Percentiles rank a stretch among this genome's conserved stretches.
These are phyloP conservation scores for Zygotorulaspora chibaensis DNA, from an alignment of 805 yeast species.

Conservation along the genomic window DNA sequence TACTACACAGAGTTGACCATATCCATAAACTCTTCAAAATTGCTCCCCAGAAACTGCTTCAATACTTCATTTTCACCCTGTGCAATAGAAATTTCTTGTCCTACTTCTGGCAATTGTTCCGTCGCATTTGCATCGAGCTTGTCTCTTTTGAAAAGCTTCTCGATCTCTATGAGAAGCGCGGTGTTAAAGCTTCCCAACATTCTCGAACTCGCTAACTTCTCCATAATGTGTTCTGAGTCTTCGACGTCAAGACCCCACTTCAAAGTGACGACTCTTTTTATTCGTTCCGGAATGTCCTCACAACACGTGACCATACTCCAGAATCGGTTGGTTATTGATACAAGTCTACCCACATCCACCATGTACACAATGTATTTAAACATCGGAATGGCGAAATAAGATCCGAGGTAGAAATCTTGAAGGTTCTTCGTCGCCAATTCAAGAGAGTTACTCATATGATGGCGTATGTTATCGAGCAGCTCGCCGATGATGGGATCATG, in stretches of 20 bases:
- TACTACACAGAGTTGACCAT: neutral
- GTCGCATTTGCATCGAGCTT: neutral
- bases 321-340: constrained; percentile 8
- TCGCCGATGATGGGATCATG: neutral
- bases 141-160: neutral
- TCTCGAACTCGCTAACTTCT: constrained; percentile 12
- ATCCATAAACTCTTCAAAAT: constrained; percentile 1
- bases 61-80: neutral
- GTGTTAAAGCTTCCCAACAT: neutral
- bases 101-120: neutral
- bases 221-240: constrained; percentile 8
- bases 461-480: neutral
- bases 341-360: constrained; percentile 10
- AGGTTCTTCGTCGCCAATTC: neutral
- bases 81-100: neutral
- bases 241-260: constrained; percentile 24
- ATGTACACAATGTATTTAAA: constrained; percentile 16
- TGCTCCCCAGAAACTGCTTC: neutral
- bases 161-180: neutral
- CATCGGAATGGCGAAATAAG: constrained; percentile 14
- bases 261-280: constrained; percentile 12
- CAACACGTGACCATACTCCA: neutral
- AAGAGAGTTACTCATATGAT: neutral
- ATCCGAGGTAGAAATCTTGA: constrained; percentile 11
- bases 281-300: constrained; percentile 5